These are phyloP conservation scores for Schoenoplectus triqueter DNA, from an alignment of 202 grass and related monocot species.

Conservation along the genomic window DNA sequence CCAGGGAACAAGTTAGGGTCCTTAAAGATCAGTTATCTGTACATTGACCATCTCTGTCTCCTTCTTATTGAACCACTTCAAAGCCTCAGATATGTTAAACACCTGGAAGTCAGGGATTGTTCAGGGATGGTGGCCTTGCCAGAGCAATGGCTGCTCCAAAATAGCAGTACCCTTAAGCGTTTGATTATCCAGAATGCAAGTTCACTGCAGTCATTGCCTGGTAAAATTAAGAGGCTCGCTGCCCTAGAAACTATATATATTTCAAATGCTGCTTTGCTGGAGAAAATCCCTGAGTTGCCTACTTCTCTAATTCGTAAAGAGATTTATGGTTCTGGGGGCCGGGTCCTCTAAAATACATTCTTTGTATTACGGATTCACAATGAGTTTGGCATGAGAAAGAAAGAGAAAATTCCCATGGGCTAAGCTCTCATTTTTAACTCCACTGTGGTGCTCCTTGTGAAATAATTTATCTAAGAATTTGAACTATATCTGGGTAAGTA, in stretches of 20 bases:
- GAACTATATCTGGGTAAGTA: no score
- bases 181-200: neutral
- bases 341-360: neutral
- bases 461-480: neutral
- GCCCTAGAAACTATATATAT: neutral
- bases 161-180: neutral
- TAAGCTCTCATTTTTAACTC: neutral
- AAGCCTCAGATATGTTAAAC: neutral
- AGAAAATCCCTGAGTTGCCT: neutral
- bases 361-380: neutral
- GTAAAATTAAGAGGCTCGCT: neutral
- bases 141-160: constrained; percentile 14
- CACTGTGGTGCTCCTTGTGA: neutral
- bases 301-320: neutral
- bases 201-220: neutral
- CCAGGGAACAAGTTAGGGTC: neutral
- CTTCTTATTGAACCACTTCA: neutral
- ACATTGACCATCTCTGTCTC: neutral
- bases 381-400: neutral
- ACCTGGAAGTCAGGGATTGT: neutral
- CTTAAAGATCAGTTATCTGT: neutral
- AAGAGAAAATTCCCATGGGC: neutral
- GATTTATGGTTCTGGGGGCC: neutral
- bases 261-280: neutral
- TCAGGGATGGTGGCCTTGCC: neutral